phyloP scores from a whole-genome alignment of 1,284 basidiomycete genomes.

The Cryptococcus hybrid region DNA sequence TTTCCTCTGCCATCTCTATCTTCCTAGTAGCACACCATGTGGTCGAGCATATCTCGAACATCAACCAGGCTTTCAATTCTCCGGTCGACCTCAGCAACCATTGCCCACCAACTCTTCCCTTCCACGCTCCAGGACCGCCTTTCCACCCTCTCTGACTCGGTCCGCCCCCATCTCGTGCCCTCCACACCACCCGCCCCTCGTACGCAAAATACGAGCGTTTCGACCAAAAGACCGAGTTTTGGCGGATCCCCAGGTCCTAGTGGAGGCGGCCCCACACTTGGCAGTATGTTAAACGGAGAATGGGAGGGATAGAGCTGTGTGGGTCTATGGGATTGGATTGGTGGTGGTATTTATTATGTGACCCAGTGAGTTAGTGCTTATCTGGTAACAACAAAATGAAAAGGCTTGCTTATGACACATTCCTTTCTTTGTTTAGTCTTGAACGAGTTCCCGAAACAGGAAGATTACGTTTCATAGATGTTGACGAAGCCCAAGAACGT shows the following conservation, averaged over 20 bases:
- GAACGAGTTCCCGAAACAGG: slow-evolving; percentile 81
- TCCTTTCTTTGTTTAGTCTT: slow-evolving; percentile 54
- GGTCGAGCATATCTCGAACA: too few relatives aligned
- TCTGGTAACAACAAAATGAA: not conserved
- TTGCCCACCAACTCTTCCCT: not conserved
- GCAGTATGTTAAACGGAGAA: slow-evolving; percentile 29
- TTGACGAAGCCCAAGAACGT: slow-evolving; percentile 61
- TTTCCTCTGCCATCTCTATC: too few relatives aligned
- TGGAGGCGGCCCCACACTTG: slow-evolving; percentile 18
- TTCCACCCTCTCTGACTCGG: not conserved
- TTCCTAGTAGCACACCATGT: too few relatives aligned
- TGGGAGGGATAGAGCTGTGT: slow-evolving; percentile 43
- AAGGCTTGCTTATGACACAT: slow-evolving; percentile 1
- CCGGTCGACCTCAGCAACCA: too few relatives aligned
- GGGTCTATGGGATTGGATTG: slow-evolving; percentile 42
- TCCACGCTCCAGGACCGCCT: not conserved
- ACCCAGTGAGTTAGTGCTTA: slow-evolving; percentile 55
- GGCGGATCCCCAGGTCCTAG: slow-evolving; percentile 51
- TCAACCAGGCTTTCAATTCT: too few relatives aligned
- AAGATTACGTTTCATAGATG: slow-evolving; percentile 78
- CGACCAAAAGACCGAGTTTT: slow-evolving; percentile 4
- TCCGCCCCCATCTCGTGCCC: slow-evolving; percentile 5
- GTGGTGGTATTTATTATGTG: slow-evolving; percentile 59
- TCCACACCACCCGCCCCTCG: not conserved
- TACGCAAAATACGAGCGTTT: slow-evolving; percentile 40